phyloP scores from a whole-genome alignment of 495 filamentous ascomycete genomes.

The Hyaloscypha hepaticicola region DNA sequence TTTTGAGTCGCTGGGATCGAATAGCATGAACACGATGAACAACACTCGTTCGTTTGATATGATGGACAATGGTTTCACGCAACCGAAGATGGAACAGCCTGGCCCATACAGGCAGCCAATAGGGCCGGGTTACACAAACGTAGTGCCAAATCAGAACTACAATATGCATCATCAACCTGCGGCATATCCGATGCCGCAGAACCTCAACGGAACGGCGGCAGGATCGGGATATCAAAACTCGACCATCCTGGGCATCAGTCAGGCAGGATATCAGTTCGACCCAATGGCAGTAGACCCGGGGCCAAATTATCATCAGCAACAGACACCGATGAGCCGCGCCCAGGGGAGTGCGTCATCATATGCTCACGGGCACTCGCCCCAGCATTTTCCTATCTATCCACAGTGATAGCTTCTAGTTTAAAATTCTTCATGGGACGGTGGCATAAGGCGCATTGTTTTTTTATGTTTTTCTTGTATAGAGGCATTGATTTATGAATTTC shows the following conservation, averaged over 20 bases:
- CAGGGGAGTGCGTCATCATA: slow-evolving; percentile 26
- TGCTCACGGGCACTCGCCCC: slow-evolving; percentile 21
- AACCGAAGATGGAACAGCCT: slow-evolving; percentile 21
- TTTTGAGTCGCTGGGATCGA: slow-evolving; percentile 21
- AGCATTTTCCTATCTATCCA: slow-evolving; percentile 35
- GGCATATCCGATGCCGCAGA: slow-evolving; percentile 22
- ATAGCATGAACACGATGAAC: slow-evolving; percentile 16
- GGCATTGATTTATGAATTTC: neutral
- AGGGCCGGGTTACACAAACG: slow-evolving; percentile 18
- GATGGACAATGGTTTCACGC: slow-evolving; percentile 19
- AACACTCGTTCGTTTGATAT: slow-evolving; percentile 15
- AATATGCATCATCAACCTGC: slow-evolving; percentile 12
- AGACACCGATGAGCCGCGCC: slow-evolving; percentile 29
- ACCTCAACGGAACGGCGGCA: slow-evolving; percentile 16
- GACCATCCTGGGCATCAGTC: slow-evolving; percentile 24
- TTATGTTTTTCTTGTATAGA: slow-evolving; percentile 4
- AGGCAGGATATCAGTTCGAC: slow-evolving; percentile 23
- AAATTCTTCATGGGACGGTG: neutral
- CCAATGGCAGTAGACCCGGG: slow-evolving; percentile 21
- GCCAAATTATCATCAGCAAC: slow-evolving; percentile 20
- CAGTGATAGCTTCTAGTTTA: slow-evolving; percentile 2
- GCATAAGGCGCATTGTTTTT: neutral
- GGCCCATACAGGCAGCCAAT: slow-evolving; percentile 14
- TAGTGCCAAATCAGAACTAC: slow-evolving; percentile 16
- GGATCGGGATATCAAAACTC: slow-evolving; percentile 22